phyloP scores from a whole-genome alignment of 345 rosid genomes.

The Eucalyptus virginea region DNA sequence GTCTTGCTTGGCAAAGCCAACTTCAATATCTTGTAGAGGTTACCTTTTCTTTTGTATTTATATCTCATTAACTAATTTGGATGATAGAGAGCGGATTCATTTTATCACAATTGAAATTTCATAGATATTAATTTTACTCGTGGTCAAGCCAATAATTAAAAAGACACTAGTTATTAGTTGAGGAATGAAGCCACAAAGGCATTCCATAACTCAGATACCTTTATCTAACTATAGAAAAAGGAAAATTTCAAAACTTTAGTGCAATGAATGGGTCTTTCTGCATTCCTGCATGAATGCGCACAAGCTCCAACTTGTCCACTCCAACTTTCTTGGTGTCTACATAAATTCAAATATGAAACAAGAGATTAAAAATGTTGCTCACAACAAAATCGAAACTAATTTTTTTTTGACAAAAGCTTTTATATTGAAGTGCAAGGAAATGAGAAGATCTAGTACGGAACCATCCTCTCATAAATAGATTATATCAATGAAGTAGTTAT shows the following conservation, averaged over 20 bases:
- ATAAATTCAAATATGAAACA: background rate
- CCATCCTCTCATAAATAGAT: background rate
- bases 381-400: background rate
- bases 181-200: background rate
- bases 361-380: background rate
- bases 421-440: background rate
- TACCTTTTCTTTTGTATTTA: background rate
- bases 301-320: background rate
- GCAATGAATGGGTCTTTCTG: background rate
- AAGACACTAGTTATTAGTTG: background rate
- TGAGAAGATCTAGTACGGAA: background rate
- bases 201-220: background rate
- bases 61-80: background rate
- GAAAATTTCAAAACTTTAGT: background rate
- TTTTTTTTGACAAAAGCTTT: background rate
- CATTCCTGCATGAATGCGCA: background rate
- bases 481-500: background rate
- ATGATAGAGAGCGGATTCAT: background rate
- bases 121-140: background rate
- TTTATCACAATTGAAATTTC: background rate
- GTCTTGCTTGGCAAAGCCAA: background rate
- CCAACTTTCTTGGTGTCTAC: background rate
- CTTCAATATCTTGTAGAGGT: background rate
- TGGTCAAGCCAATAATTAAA: background rate
- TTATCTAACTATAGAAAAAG: background rate